Evolutionary conservation across 1,284 basidiomycete genomes (phyloP).

Genomic region (Singerocomus inundabilis): DNA sequence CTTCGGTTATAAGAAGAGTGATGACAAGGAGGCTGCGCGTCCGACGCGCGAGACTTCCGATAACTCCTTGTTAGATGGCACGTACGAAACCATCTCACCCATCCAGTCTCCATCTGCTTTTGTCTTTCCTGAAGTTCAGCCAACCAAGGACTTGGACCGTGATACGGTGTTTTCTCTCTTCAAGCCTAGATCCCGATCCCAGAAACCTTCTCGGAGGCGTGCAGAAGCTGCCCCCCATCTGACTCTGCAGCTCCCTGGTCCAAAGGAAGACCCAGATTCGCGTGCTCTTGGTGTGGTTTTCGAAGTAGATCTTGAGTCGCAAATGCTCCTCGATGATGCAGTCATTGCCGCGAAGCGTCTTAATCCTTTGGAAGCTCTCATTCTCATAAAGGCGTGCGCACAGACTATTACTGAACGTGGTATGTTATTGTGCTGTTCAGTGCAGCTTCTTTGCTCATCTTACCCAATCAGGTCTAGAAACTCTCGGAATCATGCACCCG

Average conservation of each 20-base stretch:
- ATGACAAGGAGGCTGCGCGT: constrained; percentile 45
- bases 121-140: constrained; percentile 39
- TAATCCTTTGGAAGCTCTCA: constrained; percentile 56
- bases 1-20: constrained; percentile 69
- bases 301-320: constrained; percentile 53
- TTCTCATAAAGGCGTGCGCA: constrained; percentile 62
- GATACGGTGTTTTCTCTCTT: constrained; percentile 47
- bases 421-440: constrained; percentile 29
- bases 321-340: constrained; percentile 46
- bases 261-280: constrained; percentile 46
- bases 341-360: constrained; percentile 56
- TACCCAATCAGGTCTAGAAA: constrained; percentile 56
- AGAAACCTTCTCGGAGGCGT: constrained; percentile 25
- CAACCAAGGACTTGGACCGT: constrained; percentile 35
- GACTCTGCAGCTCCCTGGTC: constrained; percentile 56
- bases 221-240: constrained; percentile 45
- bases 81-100: constrained; percentile 66
- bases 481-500: constrained; percentile 76
- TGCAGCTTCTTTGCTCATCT: constrained; percentile 5
- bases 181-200: constrained; percentile 45
- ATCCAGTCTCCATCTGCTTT: constrained; percentile 47
- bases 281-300: constrained; percentile 55
- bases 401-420: constrained; percentile 61
- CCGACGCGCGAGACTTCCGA: constrained; percentile 39
- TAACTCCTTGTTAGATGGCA: constrained; percentile 59